phyloP scores from a whole-genome alignment of 2,329 filamentous ascomycete genomes.

The Plenodomus biglobosus region DNA sequence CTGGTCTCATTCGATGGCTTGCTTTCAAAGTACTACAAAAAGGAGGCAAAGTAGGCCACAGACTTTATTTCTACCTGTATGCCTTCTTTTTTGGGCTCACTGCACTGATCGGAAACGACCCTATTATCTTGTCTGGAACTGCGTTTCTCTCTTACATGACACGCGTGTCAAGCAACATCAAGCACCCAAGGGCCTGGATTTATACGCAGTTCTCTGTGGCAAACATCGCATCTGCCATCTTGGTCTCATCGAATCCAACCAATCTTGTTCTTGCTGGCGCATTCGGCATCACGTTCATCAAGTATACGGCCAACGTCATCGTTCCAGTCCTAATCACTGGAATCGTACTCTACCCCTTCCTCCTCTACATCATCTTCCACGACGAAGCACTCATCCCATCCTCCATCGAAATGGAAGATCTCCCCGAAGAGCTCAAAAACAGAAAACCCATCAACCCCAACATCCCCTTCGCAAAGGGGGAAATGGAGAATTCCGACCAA shows the following conservation, averaged over 20 bases:
- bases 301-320: conserved; percentile 77
- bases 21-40: conserved; percentile 70
- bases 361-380: conserved; percentile 69
- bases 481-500: conserved; percentile 55
- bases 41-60: conserved; percentile 67
- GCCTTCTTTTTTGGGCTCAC: conserved; percentile 70
- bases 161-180: conserved; percentile 70
- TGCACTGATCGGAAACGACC: conserved; percentile 72
- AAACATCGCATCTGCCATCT: conserved; percentile 72
- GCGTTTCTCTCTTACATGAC: conserved; percentile 78
- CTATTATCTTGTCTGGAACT: conserved; percentile 73
- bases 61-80: conserved; percentile 73
- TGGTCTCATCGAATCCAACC: conserved; percentile 77
- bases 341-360: conserved; percentile 67
- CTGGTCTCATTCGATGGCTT: conserved; percentile 69
- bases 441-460: conserved; percentile 70
- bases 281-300: conserved; percentile 70
- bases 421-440: conserved; percentile 59
- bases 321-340: conserved; percentile 70
- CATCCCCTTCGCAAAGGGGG: conserved; percentile 65
- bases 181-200: conserved; percentile 72
- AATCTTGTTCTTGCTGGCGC: conserved; percentile 74
- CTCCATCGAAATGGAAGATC: conserved; percentile 68
- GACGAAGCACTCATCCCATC: conserved; percentile 64
- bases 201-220: conserved; percentile 70